Evolutionary conservation across 345 rosid genomes (phyloP).

Genomic region (Stellera chamaejasme): DNA sequence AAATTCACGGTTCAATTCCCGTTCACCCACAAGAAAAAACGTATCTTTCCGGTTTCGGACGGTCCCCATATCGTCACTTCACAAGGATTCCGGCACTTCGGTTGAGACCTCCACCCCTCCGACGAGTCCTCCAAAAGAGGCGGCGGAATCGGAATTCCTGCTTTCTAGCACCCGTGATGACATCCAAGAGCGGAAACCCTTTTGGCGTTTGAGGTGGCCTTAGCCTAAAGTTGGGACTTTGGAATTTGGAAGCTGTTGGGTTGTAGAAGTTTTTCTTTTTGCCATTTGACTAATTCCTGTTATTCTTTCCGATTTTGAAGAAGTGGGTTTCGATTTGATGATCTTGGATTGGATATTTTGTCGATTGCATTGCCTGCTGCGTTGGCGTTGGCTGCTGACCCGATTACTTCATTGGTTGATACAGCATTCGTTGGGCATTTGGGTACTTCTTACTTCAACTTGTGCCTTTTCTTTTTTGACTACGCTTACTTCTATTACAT

Average conservation of each 20-base stretch:
- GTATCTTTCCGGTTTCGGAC: slow-evolving; percentile 19
- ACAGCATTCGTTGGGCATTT: slow-evolving; percentile 85
- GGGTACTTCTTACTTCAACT: slow-evolving; percentile 29
- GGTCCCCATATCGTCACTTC: slow-evolving; percentile 24
- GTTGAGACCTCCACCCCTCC: slow-evolving; percentile 18
- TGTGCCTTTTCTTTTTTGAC: neutral
- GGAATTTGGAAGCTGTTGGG: neutral
- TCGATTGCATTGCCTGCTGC: slow-evolving; percentile 94
- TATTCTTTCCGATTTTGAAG: slow-evolving; percentile 8
- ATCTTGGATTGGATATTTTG: slow-evolving; percentile 55
- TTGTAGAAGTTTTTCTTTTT: neutral
- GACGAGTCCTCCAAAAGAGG: slow-evolving; percentile 1
- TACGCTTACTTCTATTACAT: neutral
- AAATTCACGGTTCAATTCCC: slow-evolving; percentile 7
- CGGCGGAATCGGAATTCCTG: slow-evolving; percentile 6
- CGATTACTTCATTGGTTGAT: slow-evolving; percentile 72
- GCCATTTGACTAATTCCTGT: neutral
- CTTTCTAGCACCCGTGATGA: slow-evolving; percentile 10
- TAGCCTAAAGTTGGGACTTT: neutral
- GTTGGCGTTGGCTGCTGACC: slow-evolving; percentile 90
- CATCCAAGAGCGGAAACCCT: slow-evolving; percentile 12
- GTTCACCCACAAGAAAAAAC: slow-evolving; percentile 9
- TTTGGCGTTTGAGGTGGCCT: slow-evolving; percentile 22
- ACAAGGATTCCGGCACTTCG: slow-evolving; percentile 18
- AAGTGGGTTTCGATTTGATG: slow-evolving; percentile 41